Evolutionary conservation across 148 eudicot genomes (phyloP).

Genomic region (Cornus controversa): DNA sequence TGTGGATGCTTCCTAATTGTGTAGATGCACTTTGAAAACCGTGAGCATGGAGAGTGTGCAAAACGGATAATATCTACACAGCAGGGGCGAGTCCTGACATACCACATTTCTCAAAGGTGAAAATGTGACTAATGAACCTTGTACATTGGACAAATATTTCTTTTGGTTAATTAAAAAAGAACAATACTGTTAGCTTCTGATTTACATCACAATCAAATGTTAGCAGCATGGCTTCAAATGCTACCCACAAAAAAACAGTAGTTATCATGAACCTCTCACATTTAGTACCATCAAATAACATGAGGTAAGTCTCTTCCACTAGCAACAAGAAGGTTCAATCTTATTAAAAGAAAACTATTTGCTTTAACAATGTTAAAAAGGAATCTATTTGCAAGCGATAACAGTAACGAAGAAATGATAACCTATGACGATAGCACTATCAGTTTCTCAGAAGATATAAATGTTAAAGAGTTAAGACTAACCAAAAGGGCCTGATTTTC

Average conservation of each 20-base stretch:
- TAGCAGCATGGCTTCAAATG: background rate
- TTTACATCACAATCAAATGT: no score
- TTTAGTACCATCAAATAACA: slow-evolving; percentile 6
- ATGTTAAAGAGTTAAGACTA: slow-evolving; percentile 21
- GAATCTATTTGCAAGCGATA: background rate
- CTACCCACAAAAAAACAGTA: background rate
- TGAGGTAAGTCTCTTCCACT: background rate
- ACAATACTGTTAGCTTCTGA: no score
- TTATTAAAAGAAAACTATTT: background rate
- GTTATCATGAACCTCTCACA: background rate
- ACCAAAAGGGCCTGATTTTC: slow-evolving; percentile 94
- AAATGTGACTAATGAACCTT: no score
- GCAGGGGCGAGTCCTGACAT: no score
- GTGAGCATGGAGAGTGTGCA: no score
- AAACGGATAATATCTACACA: no score
- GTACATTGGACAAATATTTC: no score
- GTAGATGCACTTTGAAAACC: no score
- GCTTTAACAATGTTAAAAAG: background rate
- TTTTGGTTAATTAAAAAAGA: no score
- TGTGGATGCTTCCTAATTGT: no score
- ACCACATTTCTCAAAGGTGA: no score
- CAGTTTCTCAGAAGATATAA: background rate
- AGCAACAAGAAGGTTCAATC: background rate
- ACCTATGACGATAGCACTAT: background rate
- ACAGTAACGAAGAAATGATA: background rate